Evolutionary conservation across 2,329 filamentous ascomycete genomes (phyloP).

Genomic region (Domatiomyces globalis): DNA sequence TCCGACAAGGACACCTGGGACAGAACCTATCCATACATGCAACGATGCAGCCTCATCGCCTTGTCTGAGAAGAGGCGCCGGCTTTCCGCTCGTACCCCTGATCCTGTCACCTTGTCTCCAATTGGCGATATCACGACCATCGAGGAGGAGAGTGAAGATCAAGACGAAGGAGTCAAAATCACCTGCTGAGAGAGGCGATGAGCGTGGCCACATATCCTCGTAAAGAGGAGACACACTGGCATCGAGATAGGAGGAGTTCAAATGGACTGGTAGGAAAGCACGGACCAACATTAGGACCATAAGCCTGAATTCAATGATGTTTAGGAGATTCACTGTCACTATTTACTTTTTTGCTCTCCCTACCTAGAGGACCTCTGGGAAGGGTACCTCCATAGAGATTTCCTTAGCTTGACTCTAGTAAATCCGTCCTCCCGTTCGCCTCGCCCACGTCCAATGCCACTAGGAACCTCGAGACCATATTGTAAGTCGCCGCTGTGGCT

Average conservation of each 20-base stretch:
- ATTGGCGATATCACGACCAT: too few relatives aligned
- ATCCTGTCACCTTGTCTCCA: too few relatives aligned
- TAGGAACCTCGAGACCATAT: slow-evolving; percentile 73
- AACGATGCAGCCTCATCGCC: too few relatives aligned
- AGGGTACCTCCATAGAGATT: not conserved
- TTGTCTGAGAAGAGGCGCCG: too few relatives aligned
- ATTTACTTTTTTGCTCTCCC: not conserved
- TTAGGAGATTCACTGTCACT: not conserved
- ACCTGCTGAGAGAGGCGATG: too few relatives aligned
- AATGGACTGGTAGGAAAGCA: not conserved
- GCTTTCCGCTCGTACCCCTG: too few relatives aligned
- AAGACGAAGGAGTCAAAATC: not conserved
- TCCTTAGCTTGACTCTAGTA: not conserved
- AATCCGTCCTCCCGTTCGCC: slow-evolving; percentile 23
- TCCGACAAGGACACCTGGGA: not conserved
- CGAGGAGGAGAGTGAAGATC: not conserved
- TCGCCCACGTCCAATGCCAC: slow-evolving; percentile 59
- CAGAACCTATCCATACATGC: not conserved
- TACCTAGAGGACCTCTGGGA: not conserved
- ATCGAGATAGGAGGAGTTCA: too few relatives aligned
- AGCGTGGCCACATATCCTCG: too few relatives aligned
- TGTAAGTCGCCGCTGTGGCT: slow-evolving; percentile 73
- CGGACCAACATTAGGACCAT: not conserved
- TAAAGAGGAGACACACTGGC: not conserved
- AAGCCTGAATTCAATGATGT: not conserved